Base-by-base conservation (phyloP, 2,329 filamentous ascomycete genomes). In the Graphiopsis chlorocephala region DNA sequence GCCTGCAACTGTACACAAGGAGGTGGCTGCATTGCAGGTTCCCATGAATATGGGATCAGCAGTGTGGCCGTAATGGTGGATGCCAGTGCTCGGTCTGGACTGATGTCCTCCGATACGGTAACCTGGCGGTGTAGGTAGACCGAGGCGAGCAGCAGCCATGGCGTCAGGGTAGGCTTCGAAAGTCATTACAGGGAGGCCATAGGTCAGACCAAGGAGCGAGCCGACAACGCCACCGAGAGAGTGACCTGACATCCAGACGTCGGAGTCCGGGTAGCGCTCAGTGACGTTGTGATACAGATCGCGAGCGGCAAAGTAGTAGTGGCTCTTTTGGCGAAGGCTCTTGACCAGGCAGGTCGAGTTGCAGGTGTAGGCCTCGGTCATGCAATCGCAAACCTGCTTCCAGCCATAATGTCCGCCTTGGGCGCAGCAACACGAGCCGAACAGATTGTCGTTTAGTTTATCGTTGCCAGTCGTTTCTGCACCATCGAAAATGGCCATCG, bases 371-470 rank as follows among this genome's bases (percentile, higher is more conserved):
- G 92, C 92, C 17, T 88, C 86, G 1, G 90, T 91, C 66, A 93
- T 91, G 75, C 93, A 98, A 76, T 96, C 90, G 77, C 93, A 98
- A 63, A 96, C 92, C 76, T 96, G 90, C 65, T 90, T 88, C 89
- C 92, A 97, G 17, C 93, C 87, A 80, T 90, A 93, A 69, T 92
- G 91, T 0, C 92, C 92, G 71, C 95, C 93, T 78, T 96, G 92
- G 4, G 88, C 94, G 77, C 93, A 98, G 78, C 94, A 98, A 78
- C 93, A 98, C 75, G 93, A 95, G 80, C 97, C 97, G 78, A 96
- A 96, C n/a, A 98, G 83, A 75, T 98, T 98, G 78, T 98, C 94
- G 76, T 97, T 98, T 72, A 92, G 83, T 80, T 97, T 97, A 79
- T 98, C 94, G 70, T 96, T 96, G 28, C 92, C 96, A 0, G 93